Evolutionary conservation across 2,329 filamentous ascomycete species (phyloP).

Genomic region (Fusarium veterinarium): DNA sequence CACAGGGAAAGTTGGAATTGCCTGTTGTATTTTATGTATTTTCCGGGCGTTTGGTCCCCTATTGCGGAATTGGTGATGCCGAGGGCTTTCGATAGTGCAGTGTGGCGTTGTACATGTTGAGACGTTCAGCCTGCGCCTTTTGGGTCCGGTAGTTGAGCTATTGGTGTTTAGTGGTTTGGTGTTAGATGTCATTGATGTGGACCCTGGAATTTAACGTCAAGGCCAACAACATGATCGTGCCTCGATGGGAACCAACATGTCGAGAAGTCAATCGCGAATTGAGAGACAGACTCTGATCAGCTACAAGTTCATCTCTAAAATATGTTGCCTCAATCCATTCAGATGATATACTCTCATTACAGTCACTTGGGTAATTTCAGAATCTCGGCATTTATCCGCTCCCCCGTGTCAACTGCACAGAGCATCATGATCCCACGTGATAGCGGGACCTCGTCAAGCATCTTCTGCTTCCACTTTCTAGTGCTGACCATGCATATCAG

Average conservation of each 20-base stretch:
- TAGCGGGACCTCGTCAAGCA: neutral
- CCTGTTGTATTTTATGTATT: neutral
- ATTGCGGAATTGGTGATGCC: neutral
- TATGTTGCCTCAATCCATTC: accelerated
- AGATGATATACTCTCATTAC: neutral
- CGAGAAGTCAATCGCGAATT: neutral
- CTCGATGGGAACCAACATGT: neutral
- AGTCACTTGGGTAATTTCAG: accelerated
- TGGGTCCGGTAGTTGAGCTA: conserved; percentile 1
- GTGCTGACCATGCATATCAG: neutral
- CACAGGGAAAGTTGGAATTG: neutral
- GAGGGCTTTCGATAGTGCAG: conserved; percentile 5
- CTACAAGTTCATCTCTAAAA: accelerated
- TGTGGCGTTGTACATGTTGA: conserved; percentile 5
- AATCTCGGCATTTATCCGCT: neutral
- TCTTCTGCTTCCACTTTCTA: neutral
- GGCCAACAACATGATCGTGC: neutral
- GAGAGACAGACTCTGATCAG: neutral
- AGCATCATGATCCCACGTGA: neutral
- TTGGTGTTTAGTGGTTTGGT: conserved; percentile 5
- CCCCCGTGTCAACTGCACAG: neutral
- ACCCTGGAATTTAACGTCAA: conserved; percentile 5
- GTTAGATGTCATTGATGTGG: neutral
- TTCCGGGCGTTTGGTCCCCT: neutral
- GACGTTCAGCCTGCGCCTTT: conserved; percentile 12